These are phyloP conservation scores for Acacia concinna DNA, from an alignment of 331 rosid species.

Conservation along the genomic window DNA sequence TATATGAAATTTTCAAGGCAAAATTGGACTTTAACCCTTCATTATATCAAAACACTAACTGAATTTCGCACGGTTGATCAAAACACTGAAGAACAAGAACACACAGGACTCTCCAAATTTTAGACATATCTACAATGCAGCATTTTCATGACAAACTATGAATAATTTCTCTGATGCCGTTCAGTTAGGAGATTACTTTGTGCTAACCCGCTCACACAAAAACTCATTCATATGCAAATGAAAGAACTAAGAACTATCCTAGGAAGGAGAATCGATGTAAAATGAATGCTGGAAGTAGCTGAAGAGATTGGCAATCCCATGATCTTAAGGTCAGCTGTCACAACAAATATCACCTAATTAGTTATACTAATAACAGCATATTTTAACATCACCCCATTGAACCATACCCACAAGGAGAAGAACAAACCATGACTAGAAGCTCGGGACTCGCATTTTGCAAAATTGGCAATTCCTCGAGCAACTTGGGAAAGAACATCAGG, in stretches of 20 bases:
- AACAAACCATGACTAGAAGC: conserved; percentile 76
- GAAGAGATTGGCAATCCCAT: background rate
- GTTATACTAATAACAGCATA: background rate
- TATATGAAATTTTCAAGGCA: too few species aligned
- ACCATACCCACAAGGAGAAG: background rate
- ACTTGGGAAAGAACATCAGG: conserved; percentile 98
- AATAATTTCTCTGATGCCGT: background rate
- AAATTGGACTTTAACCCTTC: background rate
- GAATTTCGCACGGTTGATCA: background rate
- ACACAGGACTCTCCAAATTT: background rate
- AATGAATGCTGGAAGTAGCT: background rate
- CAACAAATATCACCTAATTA: background rate
- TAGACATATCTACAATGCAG: background rate
- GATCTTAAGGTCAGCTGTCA: background rate
- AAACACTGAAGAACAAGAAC: background rate
- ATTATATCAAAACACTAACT: background rate
- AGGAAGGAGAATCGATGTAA: background rate
- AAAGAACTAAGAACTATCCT: background rate
- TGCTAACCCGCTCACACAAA: background rate
- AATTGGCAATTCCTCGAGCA: conserved; percentile 96
- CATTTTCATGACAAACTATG: conserved; percentile 1
- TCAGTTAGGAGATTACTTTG: background rate
- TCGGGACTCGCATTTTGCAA: conserved; percentile 96
- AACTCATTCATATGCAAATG: background rate
- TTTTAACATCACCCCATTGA: background rate